phyloP scores from a whole-genome alignment of 1,139 yeast genomes.

The Geotrichum restrictum region DNA sequence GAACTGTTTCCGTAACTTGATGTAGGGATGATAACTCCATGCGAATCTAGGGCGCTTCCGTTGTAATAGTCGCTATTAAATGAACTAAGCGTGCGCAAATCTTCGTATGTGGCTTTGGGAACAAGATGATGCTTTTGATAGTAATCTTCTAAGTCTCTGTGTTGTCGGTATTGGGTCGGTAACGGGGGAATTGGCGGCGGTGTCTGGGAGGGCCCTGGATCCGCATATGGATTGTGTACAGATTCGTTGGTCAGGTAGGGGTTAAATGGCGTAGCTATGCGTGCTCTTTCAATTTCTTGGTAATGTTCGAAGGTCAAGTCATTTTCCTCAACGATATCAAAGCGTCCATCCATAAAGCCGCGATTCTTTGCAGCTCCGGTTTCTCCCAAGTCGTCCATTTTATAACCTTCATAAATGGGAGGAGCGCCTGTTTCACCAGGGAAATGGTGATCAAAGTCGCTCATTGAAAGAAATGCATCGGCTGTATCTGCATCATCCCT shows the following conservation, averaged over 20 bases:
- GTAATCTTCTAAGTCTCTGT: background rate
- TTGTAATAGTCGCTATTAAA: background rate
- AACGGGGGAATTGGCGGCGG: slow-evolving; percentile 1
- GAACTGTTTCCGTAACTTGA: background rate
- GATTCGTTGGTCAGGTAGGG: slow-evolving; percentile 3
- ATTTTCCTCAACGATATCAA: slow-evolving; percentile 33
- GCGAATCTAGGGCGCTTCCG: background rate
- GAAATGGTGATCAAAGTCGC: slow-evolving; percentile 2
- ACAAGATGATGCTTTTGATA: background rate
- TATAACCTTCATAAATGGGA: slow-evolving; percentile 5
- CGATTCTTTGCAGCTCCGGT: slow-evolving; percentile 13
- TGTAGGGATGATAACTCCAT: slow-evolving; percentile 7
- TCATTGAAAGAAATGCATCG: slow-evolving; percentile 16
- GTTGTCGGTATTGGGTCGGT: background rate
- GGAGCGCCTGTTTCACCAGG: background rate
- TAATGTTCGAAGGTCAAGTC: slow-evolving; percentile 33
- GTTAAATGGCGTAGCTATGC: slow-evolving; percentile 16
- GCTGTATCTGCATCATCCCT: slow-evolving; percentile 17
- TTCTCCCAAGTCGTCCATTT: slow-evolving; percentile 2
- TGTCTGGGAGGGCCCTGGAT: background rate
- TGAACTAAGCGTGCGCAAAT: background rate
- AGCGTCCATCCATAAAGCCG: slow-evolving; percentile 23
- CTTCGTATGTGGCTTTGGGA: background rate
- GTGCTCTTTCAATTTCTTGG: slow-evolving; percentile 18
- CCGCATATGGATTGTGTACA: background rate